phyloP scores from a whole-genome alignment of 2,329 filamentous ascomycete species.

The Diplodia corticola region DNA sequence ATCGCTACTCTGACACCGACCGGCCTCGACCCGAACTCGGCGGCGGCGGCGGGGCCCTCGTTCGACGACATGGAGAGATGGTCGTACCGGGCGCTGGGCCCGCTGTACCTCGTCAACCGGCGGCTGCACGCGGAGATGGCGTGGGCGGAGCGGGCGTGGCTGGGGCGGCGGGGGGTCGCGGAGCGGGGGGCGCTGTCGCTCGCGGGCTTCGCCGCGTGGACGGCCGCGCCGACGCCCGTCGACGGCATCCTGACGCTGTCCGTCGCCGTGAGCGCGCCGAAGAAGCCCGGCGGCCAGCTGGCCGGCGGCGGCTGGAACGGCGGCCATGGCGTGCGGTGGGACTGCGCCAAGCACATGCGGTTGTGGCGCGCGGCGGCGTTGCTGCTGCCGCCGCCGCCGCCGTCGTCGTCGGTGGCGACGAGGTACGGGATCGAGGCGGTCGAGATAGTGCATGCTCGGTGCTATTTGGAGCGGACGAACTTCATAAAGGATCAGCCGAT shows the following conservation, averaged over 20 bases:
- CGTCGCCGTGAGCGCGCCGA: too few species aligned
- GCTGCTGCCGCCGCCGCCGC: not conserved
- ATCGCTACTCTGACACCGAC: not conserved
- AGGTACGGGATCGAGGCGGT: not conserved
- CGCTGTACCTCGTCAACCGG: not conserved
- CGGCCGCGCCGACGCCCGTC: not conserved
- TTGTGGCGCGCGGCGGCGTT: not conserved
- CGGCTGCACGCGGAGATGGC: not conserved
- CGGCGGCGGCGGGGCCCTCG: too few species aligned
- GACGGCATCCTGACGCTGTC: not conserved
- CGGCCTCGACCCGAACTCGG: accelerated
- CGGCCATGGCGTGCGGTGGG: too few species aligned
- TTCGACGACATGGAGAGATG: too few species aligned
- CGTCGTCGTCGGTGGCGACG: not conserved
- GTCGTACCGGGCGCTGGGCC: not conserved
- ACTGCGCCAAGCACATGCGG: not conserved
- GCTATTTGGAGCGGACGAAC: too few species aligned
- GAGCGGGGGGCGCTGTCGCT: not conserved
- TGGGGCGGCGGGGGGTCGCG: not conserved
- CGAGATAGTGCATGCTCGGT: not conserved
- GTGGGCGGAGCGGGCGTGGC: not conserved
- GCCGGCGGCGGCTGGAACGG: too few species aligned
- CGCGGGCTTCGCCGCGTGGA: not conserved
- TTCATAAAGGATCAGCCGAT: not conserved
- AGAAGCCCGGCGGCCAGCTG: too few species aligned